Base-by-base conservation (phyloP, 371 early-diverging fungal genomes). In the Gilbertella persicaria region DNA sequence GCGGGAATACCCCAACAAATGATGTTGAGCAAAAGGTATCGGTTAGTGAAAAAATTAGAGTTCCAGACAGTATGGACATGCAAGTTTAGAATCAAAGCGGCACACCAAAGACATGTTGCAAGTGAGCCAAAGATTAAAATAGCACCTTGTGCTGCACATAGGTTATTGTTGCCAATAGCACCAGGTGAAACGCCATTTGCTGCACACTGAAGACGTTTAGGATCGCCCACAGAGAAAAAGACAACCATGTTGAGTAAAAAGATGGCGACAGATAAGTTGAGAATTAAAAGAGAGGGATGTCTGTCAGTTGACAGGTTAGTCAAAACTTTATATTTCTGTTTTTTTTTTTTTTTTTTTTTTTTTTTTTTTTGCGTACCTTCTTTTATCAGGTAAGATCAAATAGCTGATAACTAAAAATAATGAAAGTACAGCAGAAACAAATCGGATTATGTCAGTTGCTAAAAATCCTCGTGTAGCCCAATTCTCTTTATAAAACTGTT, bases 1-100 rank as follows among this genome's bases (percentile, higher is more conserved):
- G 65, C 42, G 5, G 88, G 82, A 12, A 75, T 61, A n/a, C 85
- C 85, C 88, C 88, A 88, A 61, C 88, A 86, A 35, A 86, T 44
- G 9, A 75, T 42, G 50, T 83, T 65, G 12, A 84, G 70, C 19
- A 73, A 46, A 23, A 73, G 56, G 54, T 85, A 86, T 59, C 75
- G 75, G 39, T 78, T 64, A 17, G 78, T 68, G 23, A 88, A 78
- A 67, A 83, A 76, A 39, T 74, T 74, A 7, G 83, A 82, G 56
- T 82, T 76, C 85, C 85, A 85, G 25, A 88, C 88, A 9, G 86
- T 85, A 57, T 83, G 83, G 10, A 83, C 39, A 55, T 88, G 88
- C 17, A 87, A 46, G 46, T 85, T 85, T 33, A 82, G 20, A 62
- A 85, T 85, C 60, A 88, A 60, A 25, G 80, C 83, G 17, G 78